Percentiles rank a stretch among this genome's conserved stretches.
These are phyloP conservation scores for Citrus cavaleriei DNA, from an alignment of 345 rosid genomes.

Conservation along the genomic window DNA sequence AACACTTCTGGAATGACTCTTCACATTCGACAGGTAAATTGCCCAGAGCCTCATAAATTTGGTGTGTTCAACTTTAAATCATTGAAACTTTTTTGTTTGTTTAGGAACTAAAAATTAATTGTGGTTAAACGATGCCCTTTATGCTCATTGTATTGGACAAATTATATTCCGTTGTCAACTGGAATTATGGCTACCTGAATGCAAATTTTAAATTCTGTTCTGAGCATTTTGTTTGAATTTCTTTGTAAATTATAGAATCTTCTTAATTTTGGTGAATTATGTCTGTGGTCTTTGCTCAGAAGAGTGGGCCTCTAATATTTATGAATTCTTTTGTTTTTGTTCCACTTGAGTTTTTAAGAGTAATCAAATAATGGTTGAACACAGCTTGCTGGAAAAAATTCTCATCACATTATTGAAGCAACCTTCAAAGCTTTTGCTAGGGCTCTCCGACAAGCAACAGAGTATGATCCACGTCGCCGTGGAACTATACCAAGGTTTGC, in stretches of 20 bases:
- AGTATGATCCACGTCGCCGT: constrained; percentile 67
- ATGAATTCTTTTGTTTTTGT: not conserved
- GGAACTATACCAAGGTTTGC: constrained; percentile 84
- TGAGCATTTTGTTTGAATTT: not conserved
- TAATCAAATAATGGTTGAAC: constrained; percentile 8
- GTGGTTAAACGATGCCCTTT: not conserved
- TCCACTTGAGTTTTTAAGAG: not conserved
- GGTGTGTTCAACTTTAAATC: not conserved
- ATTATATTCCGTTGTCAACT: not conserved
- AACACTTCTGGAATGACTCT: constrained; percentile 96
- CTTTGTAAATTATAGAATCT: not conserved
- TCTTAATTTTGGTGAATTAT: not conserved
- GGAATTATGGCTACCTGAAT: not conserved
- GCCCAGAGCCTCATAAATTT: not conserved
- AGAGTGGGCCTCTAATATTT: not conserved
- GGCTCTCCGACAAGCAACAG: constrained; percentile 90
- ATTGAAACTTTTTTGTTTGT: not conserved
- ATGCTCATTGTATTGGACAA: not conserved
- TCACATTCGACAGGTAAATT: constrained; percentile 80
- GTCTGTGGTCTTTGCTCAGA: not conserved
- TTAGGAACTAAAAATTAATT: not conserved
- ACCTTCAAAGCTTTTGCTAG: constrained; percentile 97
- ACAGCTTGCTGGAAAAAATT: constrained; percentile 89
- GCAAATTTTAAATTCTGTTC: not conserved
- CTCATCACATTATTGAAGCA: constrained; percentile 95